These are phyloP conservation scores for Aureobasidium sp. DNA, from an alignment of 2,329 filamentous ascomycete genomes.

Conservation along the genomic window DNA sequence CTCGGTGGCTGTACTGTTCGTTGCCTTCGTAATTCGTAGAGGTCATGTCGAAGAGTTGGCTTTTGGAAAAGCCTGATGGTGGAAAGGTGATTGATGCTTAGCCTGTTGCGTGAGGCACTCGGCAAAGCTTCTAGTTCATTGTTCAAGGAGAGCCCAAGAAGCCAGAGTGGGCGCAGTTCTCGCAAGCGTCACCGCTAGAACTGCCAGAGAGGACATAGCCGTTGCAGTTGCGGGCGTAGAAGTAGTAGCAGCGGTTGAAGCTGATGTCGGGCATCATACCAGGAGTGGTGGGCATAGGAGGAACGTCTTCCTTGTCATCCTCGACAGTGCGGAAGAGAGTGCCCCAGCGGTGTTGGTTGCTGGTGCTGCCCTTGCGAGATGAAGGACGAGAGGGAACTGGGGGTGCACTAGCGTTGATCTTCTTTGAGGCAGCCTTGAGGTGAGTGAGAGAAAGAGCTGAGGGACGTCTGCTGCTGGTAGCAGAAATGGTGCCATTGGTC, in stretches of 20 bases:
- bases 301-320: slow-evolving; percentile 15
- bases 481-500: slow-evolving; percentile 12
- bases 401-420: slow-evolving; percentile 10
- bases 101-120: not conserved
- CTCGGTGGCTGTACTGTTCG: not conserved
- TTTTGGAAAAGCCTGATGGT: not conserved
- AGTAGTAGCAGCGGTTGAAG: slow-evolving; percentile 29
- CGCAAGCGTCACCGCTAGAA: slow-evolving; percentile 26
- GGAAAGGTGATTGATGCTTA: not conserved
- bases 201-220: slow-evolving; percentile 27
- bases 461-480: slow-evolving; percentile 14
- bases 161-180: slow-evolving; percentile 18
- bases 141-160: slow-evolving; percentile 16
- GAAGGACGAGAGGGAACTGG: slow-evolving; percentile 10
- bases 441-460: slow-evolving; percentile 13
- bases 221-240: slow-evolving; percentile 26
- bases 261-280: slow-evolving; percentile 20
- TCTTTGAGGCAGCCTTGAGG: slow-evolving; percentile 13
- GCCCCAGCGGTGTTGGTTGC: slow-evolving; percentile 13
- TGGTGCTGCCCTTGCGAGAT: slow-evolving; percentile 14
- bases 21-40: slow-evolving; percentile 7
- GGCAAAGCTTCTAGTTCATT: not conserved
- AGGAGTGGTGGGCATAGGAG: slow-evolving; percentile 14
- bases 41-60: not conserved
- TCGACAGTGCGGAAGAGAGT: slow-evolving; percentile 14